Conservation (phyloP, 1,284 basidiomycete genomes). For the Neonothopanus nambi region DNA sequence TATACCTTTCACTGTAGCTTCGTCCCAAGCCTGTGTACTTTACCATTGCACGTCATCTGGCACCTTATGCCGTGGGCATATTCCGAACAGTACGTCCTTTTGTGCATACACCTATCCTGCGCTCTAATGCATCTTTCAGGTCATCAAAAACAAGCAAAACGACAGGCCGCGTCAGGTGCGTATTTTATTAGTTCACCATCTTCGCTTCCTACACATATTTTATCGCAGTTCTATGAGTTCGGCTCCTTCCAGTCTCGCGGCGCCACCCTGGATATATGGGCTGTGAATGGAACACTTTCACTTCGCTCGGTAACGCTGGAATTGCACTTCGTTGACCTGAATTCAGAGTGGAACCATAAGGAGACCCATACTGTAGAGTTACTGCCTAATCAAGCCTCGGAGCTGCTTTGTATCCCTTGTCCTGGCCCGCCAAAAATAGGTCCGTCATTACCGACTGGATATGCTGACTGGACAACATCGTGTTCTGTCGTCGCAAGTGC, state of each 20-base stretch:
- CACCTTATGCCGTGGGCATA: conserved; percentile 47
- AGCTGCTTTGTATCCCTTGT: conserved; percentile 38
- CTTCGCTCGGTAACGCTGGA: conserved; percentile 35
- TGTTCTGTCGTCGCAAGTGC: conserved; percentile 49
- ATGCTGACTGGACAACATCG: conserved; percentile 25
- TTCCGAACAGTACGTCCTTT: conserved; percentile 39
- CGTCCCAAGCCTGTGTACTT: conserved; percentile 63
- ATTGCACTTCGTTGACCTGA: conserved; percentile 43
- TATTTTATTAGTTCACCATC: not conserved
- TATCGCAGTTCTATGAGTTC: conserved; percentile 55
- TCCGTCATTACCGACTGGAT: conserved; percentile 19
- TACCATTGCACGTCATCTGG: conserved; percentile 53
- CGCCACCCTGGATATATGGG: conserved; percentile 54
- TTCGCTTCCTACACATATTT: not conserved
- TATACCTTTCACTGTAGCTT: conserved; percentile 31
- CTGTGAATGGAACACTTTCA: conserved; percentile 40
- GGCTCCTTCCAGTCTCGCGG: conserved; percentile 47
- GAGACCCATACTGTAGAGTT: conserved; percentile 32
- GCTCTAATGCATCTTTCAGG: conserved; percentile 31
- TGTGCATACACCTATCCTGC: not conserved
- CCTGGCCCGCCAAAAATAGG: conserved; percentile 33
- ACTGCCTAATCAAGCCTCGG: conserved; percentile 47
- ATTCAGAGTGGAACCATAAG: conserved; percentile 37
- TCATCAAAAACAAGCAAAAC: conserved; percentile 46
- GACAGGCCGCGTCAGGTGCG: conserved; percentile 50